These are phyloP conservation scores for Dendrobium officinale DNA, from an alignment of 106 monocot species.

Conservation along the genomic window DNA sequence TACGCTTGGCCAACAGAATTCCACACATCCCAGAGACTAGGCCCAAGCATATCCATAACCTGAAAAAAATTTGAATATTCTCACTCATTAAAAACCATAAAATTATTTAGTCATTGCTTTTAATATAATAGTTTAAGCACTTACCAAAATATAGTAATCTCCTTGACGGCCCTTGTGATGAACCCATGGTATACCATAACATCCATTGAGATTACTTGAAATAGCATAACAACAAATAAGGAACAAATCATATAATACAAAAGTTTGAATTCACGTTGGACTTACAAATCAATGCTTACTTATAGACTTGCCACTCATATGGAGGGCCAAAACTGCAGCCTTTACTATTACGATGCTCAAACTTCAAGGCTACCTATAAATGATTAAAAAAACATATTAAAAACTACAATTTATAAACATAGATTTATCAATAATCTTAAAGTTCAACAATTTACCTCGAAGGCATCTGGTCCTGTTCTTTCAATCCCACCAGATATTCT, in stretches of 20 bases:
- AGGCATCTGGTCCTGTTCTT: constrained; percentile 86
- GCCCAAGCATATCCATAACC: constrained; percentile 97
- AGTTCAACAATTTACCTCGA: constrained; percentile 46
- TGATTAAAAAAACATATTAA: constrained; percentile 4
- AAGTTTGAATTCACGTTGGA: neutral
- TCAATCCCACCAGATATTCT: constrained; percentile 85
- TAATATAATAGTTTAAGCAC: neutral
- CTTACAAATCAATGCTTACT: constrained; percentile 34
- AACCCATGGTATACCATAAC: constrained; percentile 87
- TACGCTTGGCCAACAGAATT: constrained; percentile 89
- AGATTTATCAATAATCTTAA: neutral
- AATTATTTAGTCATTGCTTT: neutral
- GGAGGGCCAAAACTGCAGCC: constrained; percentile 90
- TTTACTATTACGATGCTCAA: constrained; percentile 88
- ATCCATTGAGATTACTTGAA: constrained; percentile 79
- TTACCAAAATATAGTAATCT: constrained; percentile 94
- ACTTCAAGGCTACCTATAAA: constrained; percentile 73
- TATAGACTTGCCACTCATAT: constrained; percentile 94
- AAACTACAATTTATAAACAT: neutral
- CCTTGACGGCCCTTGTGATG: constrained; percentile 96
- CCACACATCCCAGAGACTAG: constrained; percentile 96
- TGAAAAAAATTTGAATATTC: constrained; percentile 14
- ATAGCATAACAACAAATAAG: constrained; percentile 15
- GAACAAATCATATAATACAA: neutral
- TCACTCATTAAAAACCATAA: neutral